phyloP scores from a whole-genome alignment of 306 rosid species.

The Pyrus betulifolia region DNA sequence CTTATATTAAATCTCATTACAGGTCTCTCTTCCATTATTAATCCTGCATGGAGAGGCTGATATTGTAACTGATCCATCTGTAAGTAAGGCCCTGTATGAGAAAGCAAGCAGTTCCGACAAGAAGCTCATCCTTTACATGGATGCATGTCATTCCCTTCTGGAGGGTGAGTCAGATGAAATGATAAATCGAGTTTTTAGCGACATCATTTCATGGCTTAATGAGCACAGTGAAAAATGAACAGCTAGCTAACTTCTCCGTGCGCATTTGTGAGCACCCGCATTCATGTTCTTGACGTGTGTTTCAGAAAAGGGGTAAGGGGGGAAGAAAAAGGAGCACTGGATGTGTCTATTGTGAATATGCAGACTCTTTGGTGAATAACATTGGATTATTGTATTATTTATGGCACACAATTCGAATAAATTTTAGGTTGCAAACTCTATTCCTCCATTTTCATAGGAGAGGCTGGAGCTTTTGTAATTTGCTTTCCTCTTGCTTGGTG shows the following conservation, averaged over 20 bases:
- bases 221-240: slow-evolving; percentile 29
- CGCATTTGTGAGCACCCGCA: background rate
- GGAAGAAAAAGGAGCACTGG: background rate
- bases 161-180: slow-evolving; percentile 91
- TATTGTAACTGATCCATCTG: slow-evolving; percentile 82
- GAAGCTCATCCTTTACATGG: slow-evolving; percentile 62
- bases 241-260: background rate
- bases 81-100: slow-evolving; percentile 73
- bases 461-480: background rate
- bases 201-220: slow-evolving; percentile 76
- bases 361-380: background rate
- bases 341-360: background rate
- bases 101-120: slow-evolving; percentile 74
- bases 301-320: background rate
- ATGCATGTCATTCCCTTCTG: slow-evolving; percentile 75
- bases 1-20: slow-evolving; percentile 9
- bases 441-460: background rate
- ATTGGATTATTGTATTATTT: background rate
- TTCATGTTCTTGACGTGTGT: background rate
- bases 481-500: background rate
- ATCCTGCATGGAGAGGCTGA: slow-evolving; percentile 91
- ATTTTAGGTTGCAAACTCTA: background rate
- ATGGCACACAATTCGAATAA: background rate
- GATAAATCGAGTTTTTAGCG: slow-evolving; percentile 44
- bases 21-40: slow-evolving; percentile 76